Percentiles rank a stretch among this genome's conserved stretches.
Evolutionary conservation across 805 yeast genomes (phyloP).

Genomic region (Cyberlindnera subsufficiens): DNA sequence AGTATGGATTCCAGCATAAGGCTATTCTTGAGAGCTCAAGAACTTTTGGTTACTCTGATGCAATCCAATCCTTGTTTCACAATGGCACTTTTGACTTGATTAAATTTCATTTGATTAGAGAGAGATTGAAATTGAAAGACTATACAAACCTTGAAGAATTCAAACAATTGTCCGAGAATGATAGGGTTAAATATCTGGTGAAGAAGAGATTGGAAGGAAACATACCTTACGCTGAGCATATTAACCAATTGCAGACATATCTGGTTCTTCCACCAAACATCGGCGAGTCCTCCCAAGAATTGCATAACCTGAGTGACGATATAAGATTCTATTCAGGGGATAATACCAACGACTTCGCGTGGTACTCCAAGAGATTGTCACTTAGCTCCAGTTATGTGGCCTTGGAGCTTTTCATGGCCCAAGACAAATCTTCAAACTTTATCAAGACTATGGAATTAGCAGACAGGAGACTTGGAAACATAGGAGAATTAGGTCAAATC

Average conservation of each 20-base stretch:
- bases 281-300: constrained; percentile 52
- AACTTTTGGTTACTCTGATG: constrained; percentile 44
- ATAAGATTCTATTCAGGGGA: constrained; percentile 78
- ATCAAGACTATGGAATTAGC: constrained; percentile 60
- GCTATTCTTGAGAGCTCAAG: constrained; percentile 47
- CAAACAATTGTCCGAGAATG: constrained; percentile 29
- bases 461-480: constrained; percentile 46
- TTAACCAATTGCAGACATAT: constrained; percentile 41
- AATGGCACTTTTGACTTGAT: constrained; percentile 47
- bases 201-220: constrained; percentile 44
- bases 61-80: constrained; percentile 36
- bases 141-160: constrained; percentile 26
- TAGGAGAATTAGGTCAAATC: constrained; percentile 50
- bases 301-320: constrained; percentile 78
- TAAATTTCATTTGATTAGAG: constrained; percentile 47
- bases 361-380: constrained; percentile 86
- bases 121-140: constrained; percentile 37
- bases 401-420: constrained; percentile 74
- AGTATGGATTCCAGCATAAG: constrained; percentile 42
- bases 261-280: constrained; percentile 63
- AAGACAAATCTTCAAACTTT: constrained; percentile 56
- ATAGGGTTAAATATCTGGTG: constrained; percentile 38
- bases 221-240: constrained; percentile 28
- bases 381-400: constrained; percentile 66
- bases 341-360: constrained; percentile 70